phyloP scores from a whole-genome alignment of 1,139 yeast species.

The Pichia sp. region DNA sequence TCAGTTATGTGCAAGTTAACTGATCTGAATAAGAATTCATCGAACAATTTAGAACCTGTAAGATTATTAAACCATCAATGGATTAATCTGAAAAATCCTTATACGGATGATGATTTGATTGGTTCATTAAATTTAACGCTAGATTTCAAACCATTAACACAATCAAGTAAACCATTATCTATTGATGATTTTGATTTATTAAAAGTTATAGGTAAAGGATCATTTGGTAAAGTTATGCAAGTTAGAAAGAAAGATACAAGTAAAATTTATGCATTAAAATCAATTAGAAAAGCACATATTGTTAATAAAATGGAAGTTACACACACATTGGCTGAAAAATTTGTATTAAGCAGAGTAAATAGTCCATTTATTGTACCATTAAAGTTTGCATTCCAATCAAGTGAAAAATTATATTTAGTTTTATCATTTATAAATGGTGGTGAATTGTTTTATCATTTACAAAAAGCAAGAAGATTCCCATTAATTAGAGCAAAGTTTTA shows the following conservation, averaged over 20 bases:
- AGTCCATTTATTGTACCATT: conserved; percentile 98
- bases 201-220: conserved; percentile 95
- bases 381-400: conserved; percentile 93
- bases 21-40: conserved; percentile 26
- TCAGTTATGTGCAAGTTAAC: conserved; percentile 27
- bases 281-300: conserved; percentile 88
- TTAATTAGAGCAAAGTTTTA: conserved; percentile 87
- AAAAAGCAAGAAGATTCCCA: conserved; percentile 83
- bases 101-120: conserved; percentile 30
- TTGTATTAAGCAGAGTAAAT: conserved; percentile 85
- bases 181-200: conserved; percentile 90
- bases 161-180: conserved; percentile 59
- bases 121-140: conserved; percentile 64
- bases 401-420: conserved; percentile 85
- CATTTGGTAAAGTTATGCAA: conserved; percentile 98
- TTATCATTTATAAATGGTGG: conserved; percentile 96
- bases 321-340: conserved; percentile 93
- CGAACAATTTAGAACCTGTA: conserved; percentile 22
- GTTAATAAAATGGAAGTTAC: conserved; percentile 92
- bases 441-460: conserved; percentile 90
- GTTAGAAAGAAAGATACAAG: conserved; percentile 92
- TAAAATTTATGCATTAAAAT: conserved; percentile 89
- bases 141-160: conserved; percentile 61
- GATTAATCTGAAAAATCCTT: conserved; percentile 31
- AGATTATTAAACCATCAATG: conserved; percentile 46